Percentiles rank a stretch among this genome's conserved stretches.
These are phyloP conservation scores for Evansstolkia leycettana DNA, from an alignment of 495 filamentous ascomycete genomes.

Conservation along the genomic window DNA sequence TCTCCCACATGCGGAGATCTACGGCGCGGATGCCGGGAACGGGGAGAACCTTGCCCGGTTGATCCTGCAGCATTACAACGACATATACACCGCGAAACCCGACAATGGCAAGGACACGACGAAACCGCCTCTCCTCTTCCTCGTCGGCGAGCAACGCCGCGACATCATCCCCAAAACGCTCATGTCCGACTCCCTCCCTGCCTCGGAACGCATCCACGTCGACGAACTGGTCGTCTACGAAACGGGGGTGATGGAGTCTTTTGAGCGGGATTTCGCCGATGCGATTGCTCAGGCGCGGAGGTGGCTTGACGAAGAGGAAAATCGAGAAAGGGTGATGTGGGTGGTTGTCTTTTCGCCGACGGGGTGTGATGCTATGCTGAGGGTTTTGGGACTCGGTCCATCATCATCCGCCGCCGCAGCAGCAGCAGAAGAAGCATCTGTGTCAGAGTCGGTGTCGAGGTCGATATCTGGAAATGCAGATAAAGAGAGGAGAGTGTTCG, in stretches of 20 bases:
- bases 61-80: slow-evolving; percentile 63
- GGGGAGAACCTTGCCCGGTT: slow-evolving; percentile 64
- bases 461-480: slow-evolving; percentile 3
- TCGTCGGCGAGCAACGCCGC: slow-evolving; percentile 73
- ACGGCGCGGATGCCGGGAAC: slow-evolving; percentile 69
- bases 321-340: slow-evolving; percentile 43
- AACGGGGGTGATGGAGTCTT: slow-evolving; percentile 65
- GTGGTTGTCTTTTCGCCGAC: slow-evolving; percentile 90
- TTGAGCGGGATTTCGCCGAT: slow-evolving; percentile 49
- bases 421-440: background rate
- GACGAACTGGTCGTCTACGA: slow-evolving; percentile 78
- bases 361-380: slow-evolving; percentile 72
- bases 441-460: no score
- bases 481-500: slow-evolving; percentile 35
- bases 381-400: slow-evolving; percentile 44
- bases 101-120: background rate
- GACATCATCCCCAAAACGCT: slow-evolving; percentile 81
- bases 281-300: slow-evolving; percentile 17
- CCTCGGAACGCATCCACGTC: slow-evolving; percentile 40
- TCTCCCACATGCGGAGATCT: slow-evolving; percentile 39
- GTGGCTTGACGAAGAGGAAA: slow-evolving; percentile 1
- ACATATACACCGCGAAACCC: slow-evolving; percentile 15
- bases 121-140: slow-evolving; percentile 64
- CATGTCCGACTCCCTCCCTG: slow-evolving; percentile 34
- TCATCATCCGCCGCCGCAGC: slow-evolving; percentile 8